Conservation (phyloP, 2,329 filamentous ascomycete species). For the Xylaria sp. region DNA sequence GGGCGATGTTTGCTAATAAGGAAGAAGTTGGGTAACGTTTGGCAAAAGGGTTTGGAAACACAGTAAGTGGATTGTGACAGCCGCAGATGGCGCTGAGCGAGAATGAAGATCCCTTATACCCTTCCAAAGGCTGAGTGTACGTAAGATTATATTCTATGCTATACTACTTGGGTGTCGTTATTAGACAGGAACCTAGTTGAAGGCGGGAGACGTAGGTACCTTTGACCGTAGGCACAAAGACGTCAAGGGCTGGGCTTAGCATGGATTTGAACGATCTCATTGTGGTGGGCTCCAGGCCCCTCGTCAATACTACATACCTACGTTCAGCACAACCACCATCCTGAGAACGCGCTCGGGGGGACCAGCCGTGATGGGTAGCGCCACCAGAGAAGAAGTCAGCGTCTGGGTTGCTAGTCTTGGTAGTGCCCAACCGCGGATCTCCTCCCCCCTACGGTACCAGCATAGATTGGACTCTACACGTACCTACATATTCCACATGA, state of each 20-base stretch:
- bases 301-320: conserved; percentile 30
- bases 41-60: conserved; percentile 10
- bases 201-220: conserved; percentile 27
- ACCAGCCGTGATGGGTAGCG: conserved; percentile 35
- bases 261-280: conserved; percentile 30
- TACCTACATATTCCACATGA: conserved; percentile 30
- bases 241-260: conserved; percentile 38
- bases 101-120: conserved; percentile 29
- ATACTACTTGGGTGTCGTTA: conserved; percentile 13
- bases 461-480: conserved; percentile 28
- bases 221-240: conserved; percentile 29
- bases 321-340: conserved; percentile 29
- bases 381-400: conserved; percentile 25
- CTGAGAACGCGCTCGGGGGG: conserved; percentile 31
- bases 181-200: conserved; percentile 28
- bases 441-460: conserved; percentile 29
- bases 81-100: conserved; percentile 31
- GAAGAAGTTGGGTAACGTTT: conserved; percentile 23
- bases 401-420: conserved; percentile 24
- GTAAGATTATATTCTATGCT: conserved; percentile 24
- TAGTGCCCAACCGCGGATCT: conserved; percentile 29
- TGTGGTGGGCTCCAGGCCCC: conserved; percentile 31
- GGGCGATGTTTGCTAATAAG: conserved; percentile 30
- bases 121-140: conserved; percentile 33
- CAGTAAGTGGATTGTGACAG: conserved; percentile 21